Evolutionary conservation across 371 early-diverging fungal genomes (phyloP), one percentile per base, ranked within the genome.

Genomic region (Lichtheimia corymbifera): DNA sequence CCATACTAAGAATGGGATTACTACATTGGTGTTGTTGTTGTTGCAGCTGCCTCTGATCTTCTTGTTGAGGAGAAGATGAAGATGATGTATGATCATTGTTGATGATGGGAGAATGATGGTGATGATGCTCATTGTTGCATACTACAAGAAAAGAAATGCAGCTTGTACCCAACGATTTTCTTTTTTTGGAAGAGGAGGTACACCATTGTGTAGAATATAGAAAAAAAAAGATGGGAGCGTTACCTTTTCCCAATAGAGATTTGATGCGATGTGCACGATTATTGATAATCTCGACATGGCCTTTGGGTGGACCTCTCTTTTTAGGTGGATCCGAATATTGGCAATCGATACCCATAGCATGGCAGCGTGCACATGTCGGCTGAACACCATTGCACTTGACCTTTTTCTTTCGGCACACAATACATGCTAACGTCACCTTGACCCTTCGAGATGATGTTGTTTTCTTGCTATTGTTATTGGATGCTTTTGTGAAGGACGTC

Each of bases 221-320:
- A 40, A 15, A 42, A 47, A 40, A 15, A 42, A 47, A 17, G 43
- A 40, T 41, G 25, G 35, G 18, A 20, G 50, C 14, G n/a, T 24
- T 55, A 25, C 27, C 14, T 41, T 55, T 59, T 24, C 51, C 61
- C 28, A 89, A 68, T 54, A 91, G 74, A 18, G 80, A 82, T 61
- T 88, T 86, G 30, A 88, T 83, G 53, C 84, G 84, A 67, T 85
- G 86, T n/a, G 87, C 78, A 50, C 89, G 71, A 65, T 75, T 83
- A 55, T 88, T 89, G 50, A 91, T 91, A 12, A 85, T 80, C 51
- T 89, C 91, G 18, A 87, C 86, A 66, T 86, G 84, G 9, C 87
- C 87, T 69, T 90, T 91, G 25, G 89, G 87, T 13, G 91, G 91
- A 0, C 91, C 91, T 41, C 88, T 71, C 49, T 74, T 76, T 56